Evolutionary conservation across 2,329 filamentous ascomycete genomes (phyloP).

Genomic region (Xylaria sp.): DNA sequence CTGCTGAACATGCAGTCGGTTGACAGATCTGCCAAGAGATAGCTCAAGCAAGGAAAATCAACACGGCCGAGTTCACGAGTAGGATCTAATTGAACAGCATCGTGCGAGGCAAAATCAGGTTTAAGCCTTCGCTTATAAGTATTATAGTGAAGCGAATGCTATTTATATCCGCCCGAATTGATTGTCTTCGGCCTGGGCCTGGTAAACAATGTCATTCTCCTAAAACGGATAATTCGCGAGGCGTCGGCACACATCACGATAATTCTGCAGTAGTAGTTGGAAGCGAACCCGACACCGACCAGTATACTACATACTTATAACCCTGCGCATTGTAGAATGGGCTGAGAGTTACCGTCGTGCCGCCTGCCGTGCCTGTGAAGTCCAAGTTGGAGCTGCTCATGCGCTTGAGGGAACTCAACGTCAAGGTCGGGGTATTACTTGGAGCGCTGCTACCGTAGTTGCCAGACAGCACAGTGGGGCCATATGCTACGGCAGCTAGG

Average conservation of each 20-base stretch:
- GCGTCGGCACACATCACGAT: constrained; percentile 4
- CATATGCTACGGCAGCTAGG: constrained; percentile 60
- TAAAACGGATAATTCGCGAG: neutral
- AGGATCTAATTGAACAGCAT: neutral
- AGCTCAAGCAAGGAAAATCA: neutral
- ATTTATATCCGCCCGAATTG: neutral
- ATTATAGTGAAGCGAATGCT: neutral
- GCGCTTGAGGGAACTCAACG: constrained; percentile 47
- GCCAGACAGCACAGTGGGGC: constrained; percentile 58
- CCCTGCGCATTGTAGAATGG: constrained; percentile 57
- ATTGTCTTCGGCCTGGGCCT: neutral
- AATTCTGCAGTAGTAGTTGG: constrained; percentile 23
- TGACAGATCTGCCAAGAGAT: constrained; percentile 15
- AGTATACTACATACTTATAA: constrained; percentile 58
- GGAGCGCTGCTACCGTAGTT: constrained; percentile 55
- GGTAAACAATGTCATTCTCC: neutral
- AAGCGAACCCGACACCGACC: constrained; percentile 45
- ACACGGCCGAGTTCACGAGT: neutral
- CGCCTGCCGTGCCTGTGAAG: constrained; percentile 51
- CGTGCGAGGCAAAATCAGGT: neutral
- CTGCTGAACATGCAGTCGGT: constrained; percentile 16
- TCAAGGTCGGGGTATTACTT: constrained; percentile 47
- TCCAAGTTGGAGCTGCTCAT: constrained; percentile 42
- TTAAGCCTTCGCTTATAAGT: neutral
- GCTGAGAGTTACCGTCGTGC: constrained; percentile 48